Percentiles rank a stretch among this genome's conserved stretches.
These are phyloP conservation scores for Wickerhamiella siamensis DNA, from an alignment of 805 yeast species.

Conservation along the genomic window DNA sequence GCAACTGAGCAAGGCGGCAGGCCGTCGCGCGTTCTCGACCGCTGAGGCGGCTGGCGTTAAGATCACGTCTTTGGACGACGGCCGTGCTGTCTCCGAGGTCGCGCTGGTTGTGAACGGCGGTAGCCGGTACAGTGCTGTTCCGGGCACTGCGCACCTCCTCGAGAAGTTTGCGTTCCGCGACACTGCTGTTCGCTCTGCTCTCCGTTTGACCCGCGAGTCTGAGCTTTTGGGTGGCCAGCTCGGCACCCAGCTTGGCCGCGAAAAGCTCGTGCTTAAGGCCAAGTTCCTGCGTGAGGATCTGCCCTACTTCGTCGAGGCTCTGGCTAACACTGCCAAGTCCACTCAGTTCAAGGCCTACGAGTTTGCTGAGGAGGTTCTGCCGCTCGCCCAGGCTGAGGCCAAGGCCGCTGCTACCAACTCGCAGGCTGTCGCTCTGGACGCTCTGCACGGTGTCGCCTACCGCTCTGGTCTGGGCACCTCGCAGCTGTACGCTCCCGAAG, in stretches of 20 bases:
- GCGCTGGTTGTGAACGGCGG: conserved; percentile 72
- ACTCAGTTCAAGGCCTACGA: conserved; percentile 75
- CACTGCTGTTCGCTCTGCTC: conserved; percentile 70
- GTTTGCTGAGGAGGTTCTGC: conserved; percentile 65
- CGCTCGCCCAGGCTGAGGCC: conserved; percentile 56
- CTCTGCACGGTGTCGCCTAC: conserved; percentile 67
- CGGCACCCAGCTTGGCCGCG: conserved; percentile 62
- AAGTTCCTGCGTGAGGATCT: conserved; percentile 74
- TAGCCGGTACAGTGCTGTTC: conserved; percentile 48
- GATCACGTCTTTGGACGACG: conserved; percentile 30
- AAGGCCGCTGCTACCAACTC: conserved; percentile 33
- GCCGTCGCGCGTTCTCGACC: conserved; percentile 18
- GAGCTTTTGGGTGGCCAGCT: conserved; percentile 85
- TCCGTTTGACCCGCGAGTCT: conserved; percentile 86
- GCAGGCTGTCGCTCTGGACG: conserved; percentile 52
- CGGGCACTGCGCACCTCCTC: conserved; percentile 78
- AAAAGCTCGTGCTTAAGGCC: conserved; percentile 65
- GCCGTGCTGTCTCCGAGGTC: conserved; percentile 57
- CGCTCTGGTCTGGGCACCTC: conserved; percentile 82
- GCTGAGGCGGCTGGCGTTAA: conserved; percentile 20
- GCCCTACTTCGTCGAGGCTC: conserved; percentile 79
- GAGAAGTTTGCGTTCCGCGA: conserved; percentile 67
- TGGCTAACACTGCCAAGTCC: conserved; percentile 53
- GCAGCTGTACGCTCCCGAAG: conserved; percentile 54
- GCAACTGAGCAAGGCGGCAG: conserved; percentile 4